These are phyloP conservation scores for Pseudisothecium myosuroides DNA, from an alignment of 225 moss, liverwort and hornwort genomes.

Conservation along the genomic window DNA sequence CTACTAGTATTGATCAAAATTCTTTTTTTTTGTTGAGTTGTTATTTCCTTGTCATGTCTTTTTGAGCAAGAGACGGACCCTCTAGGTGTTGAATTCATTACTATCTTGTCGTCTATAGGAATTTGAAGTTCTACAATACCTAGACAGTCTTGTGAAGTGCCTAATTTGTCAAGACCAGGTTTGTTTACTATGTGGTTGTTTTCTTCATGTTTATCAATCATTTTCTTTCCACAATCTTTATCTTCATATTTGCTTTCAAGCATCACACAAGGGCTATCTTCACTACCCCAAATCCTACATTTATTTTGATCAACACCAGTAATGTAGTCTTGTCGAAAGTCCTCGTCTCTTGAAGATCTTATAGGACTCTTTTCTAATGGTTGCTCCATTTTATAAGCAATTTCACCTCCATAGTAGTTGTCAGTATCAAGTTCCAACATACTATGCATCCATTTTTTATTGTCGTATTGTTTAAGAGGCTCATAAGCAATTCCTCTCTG, in stretches of 20 bases:
- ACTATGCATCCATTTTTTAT: background rate
- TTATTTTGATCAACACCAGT: background rate
- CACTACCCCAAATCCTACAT: background rate
- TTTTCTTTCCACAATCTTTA: background rate
- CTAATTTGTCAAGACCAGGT: background rate
- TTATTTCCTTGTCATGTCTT: slow-evolving; percentile 6
- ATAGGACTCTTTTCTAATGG: background rate
- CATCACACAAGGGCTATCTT: background rate
- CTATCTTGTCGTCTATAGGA: background rate
- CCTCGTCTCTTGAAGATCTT: background rate
- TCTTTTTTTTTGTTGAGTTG: background rate
- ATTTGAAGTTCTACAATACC: background rate
- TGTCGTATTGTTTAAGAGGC: background rate
- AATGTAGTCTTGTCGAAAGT: background rate
- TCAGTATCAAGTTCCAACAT: background rate
- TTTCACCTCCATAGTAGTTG: background rate
- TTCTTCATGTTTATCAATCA: background rate
- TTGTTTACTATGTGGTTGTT: background rate
- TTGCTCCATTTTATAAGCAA: background rate
- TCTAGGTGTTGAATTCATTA: background rate
- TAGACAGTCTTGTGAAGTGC: background rate
- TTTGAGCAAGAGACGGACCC: background rate
- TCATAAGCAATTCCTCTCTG: background rate
- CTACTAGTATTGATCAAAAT: background rate
- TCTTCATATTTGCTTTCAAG: background rate